Evolutionary conservation across 169 alveolate genomes (phyloP).

Genomic region (Plasmodium vivax): DNA sequence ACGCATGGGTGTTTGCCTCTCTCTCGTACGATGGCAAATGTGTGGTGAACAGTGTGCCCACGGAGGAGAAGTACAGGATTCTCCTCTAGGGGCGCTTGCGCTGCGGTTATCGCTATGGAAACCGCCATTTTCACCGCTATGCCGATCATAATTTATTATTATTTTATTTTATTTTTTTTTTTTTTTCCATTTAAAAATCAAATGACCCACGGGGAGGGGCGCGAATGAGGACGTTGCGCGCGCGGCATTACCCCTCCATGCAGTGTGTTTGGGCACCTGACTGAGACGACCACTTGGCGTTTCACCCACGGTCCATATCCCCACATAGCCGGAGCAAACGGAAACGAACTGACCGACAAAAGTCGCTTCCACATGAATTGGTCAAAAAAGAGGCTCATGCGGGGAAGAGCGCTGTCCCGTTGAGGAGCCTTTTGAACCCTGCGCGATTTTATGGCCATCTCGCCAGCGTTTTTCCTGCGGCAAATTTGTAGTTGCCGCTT

Average conservation of each 20-base stretch:
- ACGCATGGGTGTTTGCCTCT: slow-evolving; percentile 92
- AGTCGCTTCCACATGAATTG: not conserved
- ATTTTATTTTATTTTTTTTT: not conserved
- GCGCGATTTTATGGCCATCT: not conserved
- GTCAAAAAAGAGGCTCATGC: not conserved
- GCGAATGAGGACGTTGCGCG: not conserved
- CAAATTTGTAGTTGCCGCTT: not conserved
- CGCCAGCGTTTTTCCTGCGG: not conserved
- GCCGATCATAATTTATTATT: not conserved
- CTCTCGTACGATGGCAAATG: slow-evolving; percentile 88
- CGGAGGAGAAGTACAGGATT: slow-evolving; percentile 87
- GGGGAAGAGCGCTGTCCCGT: not conserved
- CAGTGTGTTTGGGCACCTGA: not conserved
- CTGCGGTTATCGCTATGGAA: not conserved
- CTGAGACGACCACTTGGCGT: not conserved
- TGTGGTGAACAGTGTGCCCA: slow-evolving; percentile 87
- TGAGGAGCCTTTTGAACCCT: not conserved
- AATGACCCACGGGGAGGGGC: not conserved
- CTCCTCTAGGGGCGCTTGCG: slow-evolving; percentile 74
- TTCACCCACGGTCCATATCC: not conserved
- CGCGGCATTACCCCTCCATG: not conserved
- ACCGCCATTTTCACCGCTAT: not conserved
- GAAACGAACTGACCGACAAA: not conserved
- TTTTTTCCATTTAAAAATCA: not conserved
- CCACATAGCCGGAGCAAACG: not conserved